Conservation (phyloP, 129 eudicot genomes). For the Smallanthus sonchifolius region DNA sequence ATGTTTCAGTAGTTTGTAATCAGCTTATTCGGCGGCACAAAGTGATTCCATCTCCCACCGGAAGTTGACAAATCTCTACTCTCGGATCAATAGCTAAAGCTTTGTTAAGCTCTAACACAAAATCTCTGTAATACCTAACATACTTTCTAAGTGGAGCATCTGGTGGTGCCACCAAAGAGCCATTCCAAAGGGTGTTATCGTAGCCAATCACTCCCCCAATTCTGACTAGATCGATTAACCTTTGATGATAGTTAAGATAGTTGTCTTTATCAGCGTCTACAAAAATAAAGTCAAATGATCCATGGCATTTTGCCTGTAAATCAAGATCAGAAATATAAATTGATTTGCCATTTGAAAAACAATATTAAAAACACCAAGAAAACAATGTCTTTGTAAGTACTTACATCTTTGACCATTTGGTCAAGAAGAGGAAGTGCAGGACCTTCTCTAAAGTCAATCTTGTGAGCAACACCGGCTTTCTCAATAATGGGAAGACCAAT, state of each 20-base stretch:
- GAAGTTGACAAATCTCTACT: not conserved
- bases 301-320: constrained; percentile 13
- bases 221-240: constrained; percentile 22
- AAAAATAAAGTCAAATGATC: constrained; percentile 25
- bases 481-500: constrained; percentile 34
- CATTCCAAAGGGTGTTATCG: constrained; percentile 30
- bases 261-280: constrained; percentile 35
- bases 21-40: not conserved
- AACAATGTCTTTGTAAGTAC: not conserved
- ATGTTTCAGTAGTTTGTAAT: not conserved
- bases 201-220: constrained; percentile 28
- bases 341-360: not conserved
- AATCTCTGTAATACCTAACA: constrained; percentile 30
- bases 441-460: constrained; percentile 37
- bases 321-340: not conserved
- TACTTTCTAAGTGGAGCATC: constrained; percentile 28
- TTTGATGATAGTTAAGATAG: constrained; percentile 23
- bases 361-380: not conserved
- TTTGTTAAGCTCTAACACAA: constrained; percentile 32
- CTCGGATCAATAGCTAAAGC: not conserved
- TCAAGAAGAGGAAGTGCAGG: constrained; percentile 35
- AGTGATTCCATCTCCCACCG: not conserved
- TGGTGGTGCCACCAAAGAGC: constrained; percentile 29
- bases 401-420: constrained; percentile 20
- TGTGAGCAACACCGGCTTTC: constrained; percentile 38